Evolutionary conservation across 495 filamentous ascomycete species (phyloP), one percentile per base, ranked within the genome.

Genomic region (Tuber borchii): DNA sequence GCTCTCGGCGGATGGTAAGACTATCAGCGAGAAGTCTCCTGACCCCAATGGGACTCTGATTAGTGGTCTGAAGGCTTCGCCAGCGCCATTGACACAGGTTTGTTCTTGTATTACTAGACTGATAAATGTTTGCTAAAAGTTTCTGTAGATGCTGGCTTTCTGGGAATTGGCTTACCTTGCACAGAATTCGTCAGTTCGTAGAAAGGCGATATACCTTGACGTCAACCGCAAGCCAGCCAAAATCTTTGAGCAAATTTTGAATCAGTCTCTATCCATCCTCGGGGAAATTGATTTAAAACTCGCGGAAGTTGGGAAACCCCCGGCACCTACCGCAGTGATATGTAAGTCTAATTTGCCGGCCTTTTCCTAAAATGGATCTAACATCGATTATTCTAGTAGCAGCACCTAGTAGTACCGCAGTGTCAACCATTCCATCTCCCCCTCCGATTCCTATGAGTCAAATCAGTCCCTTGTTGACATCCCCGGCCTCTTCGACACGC

Each of bases 11-110:
- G 90, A 91, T 76, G 90, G 87, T 2, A 90, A 92, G 79, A 93
- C 94, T n/a, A 87, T 99, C 37, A 96, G 93, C 1, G 86, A 87
- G 17, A 91, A 93, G 73, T 92, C 93, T 7, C 92, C 90, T 78
- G 96, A 98, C 85, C 94, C 95, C 1, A 99, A 96, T 79, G 95
- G 93, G 48, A 97, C 91, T 80, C 86, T 99, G 61, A 83, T 98
- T 69, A 92, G 89, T 73, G 95, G 95, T 1, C 84, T 99, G 70
- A 93, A 90, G 77, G 89, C 81, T 44, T 69, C 91, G 31, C 94
- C 88, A 83, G 93, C 91, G 77, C 84, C 89, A 61, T 81, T 89
- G n/a, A 86, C 88, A 51, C 88, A 85, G 85, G 90, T 88, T 39
- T 74, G 78, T 74, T 75, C 68, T 78, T 40, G 51, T 68, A 17